Evolutionary conservation across 768 basidiomycete species (phyloP), one percentile per base, ranked within the genome.

Genomic region (Fibroporia radiculosa): DNA sequence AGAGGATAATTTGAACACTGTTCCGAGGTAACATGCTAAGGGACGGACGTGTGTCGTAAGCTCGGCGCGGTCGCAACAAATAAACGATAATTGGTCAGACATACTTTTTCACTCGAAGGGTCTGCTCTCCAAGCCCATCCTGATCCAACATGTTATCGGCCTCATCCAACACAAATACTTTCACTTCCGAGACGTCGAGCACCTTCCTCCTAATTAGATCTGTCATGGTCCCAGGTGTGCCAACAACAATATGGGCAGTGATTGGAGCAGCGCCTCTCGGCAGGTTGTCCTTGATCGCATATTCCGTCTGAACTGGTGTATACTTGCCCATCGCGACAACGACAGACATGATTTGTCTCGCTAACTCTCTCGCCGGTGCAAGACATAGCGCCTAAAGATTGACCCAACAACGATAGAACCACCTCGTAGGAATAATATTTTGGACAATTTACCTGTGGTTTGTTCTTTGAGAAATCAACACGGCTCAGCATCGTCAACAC

Each of bases 81-180:
- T 36, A 39, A 13, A 36, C 26, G 44, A 44, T 19, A 8, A 31
- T 31, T 8, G 29, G 33, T 36, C 34, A 40, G 8, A 61, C 78
- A 44, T 55, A 97, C 93, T 93, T 95, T 67, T 96, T 97, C 36
- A 97, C 90, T 42, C 83, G 75, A 36, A 95, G 66, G 0, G 89
- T 93, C 65, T 98, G 93, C 51, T 98, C 95, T 10, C 93, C 91
- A 40, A 98, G 68, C 16, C 89, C 87, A 62, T 93, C 90, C 57
- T 91, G 82, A 60, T 93, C 93, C 54, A 99, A 71, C 95, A 98
- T 98, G 66, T 97, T 96, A 66, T 99, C 96, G 29, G 96, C 96
- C 66, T 99, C 96, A 58, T 99, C 96, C 6, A 98, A 72, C 3
- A 98, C 95, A 45, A 98, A 91, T 3, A 95, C 88, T 59, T 89